These are phyloP conservation scores for Cadophora luteo-olivacea DNA, from an alignment of 2,329 filamentous ascomycete genomes.

Conservation along the genomic window DNA sequence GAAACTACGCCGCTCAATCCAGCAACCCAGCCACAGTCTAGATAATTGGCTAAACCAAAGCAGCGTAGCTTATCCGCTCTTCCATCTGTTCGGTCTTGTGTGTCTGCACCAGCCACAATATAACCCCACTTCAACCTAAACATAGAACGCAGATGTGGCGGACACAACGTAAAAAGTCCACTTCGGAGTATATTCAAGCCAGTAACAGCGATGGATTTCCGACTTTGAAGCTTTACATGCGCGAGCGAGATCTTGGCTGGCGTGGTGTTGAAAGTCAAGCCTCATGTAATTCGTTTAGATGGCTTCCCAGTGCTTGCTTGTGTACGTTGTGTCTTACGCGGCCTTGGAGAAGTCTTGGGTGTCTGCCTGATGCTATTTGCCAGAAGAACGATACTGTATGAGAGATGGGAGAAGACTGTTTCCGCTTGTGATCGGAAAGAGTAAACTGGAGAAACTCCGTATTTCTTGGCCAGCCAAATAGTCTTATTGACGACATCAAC, in stretches of 20 bases:
- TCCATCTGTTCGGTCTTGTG: background rate
- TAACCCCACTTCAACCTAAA: slow-evolving; percentile 9
- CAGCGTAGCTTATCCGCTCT: background rate
- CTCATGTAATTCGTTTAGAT: background rate
- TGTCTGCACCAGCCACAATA: slow-evolving; percentile 6
- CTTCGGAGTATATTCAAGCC: background rate
- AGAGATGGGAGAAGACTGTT: too few species aligned
- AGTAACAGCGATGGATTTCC: background rate
- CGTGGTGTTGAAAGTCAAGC: background rate
- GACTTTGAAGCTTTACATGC: background rate
- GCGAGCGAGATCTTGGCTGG: background rate
- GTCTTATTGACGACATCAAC: too few species aligned
- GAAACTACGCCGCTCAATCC: background rate
- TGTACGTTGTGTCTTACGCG: slow-evolving; percentile 24
- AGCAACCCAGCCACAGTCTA: background rate
- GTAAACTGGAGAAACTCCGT: too few species aligned
- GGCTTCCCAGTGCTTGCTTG: background rate
- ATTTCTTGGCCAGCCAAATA: too few species aligned
- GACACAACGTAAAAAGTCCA: background rate
- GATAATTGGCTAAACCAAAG: background rate
- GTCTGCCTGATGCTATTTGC: slow-evolving; percentile 5
- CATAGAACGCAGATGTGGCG: slow-evolving; percentile 18
- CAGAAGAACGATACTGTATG: background rate
- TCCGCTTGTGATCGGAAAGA: too few species aligned
- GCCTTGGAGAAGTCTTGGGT: background rate